phyloP scores from a whole-genome alignment of 2,329 filamentous ascomycete species.

The Scopulariopsis brevicaulis region DNA sequence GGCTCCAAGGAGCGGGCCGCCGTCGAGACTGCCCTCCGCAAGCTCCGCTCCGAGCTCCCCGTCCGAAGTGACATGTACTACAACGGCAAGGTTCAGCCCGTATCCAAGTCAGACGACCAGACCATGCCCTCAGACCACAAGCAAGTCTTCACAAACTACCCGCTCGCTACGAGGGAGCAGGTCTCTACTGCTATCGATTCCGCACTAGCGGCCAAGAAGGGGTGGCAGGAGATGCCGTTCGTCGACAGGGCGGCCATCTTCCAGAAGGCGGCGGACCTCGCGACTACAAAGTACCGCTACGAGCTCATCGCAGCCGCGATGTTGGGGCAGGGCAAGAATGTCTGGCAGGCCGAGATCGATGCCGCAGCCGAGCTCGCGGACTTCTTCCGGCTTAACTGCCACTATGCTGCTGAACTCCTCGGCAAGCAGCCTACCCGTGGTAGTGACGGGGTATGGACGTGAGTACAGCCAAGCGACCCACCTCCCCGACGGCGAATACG shows the following conservation, averaged over 20 bases:
- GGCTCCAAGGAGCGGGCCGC: conserved; percentile 17
- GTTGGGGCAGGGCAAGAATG: conserved; percentile 27
- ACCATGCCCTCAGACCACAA: conserved; percentile 21
- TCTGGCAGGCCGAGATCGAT: conserved; percentile 26
- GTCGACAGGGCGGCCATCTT: conserved; percentile 23
- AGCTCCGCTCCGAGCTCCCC: conserved; percentile 17
- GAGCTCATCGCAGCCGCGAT: conserved; percentile 25
- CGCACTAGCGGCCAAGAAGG: conserved; percentile 19
- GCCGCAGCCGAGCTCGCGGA: conserved; percentile 22
- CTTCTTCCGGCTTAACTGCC: conserved; percentile 21
- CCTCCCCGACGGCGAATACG: not conserved
- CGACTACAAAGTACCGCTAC: conserved; percentile 13
- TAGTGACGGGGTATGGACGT: conserved; percentile 18
- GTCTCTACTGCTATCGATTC: conserved; percentile 14
- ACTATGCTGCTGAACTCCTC: conserved; percentile 20
- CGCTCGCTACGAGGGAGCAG: conserved; percentile 17
- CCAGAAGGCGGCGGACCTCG: conserved; percentile 18
- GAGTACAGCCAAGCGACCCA: conserved; percentile 6
- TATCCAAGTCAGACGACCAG: conserved; percentile 15
- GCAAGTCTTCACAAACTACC: conserved; percentile 21
- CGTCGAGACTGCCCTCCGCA: conserved; percentile 16
- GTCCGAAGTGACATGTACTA: conserved; percentile 19
- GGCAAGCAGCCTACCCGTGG: conserved; percentile 20
- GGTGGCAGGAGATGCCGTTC: conserved; percentile 20
- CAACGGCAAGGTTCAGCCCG: conserved; percentile 16